phyloP scores from a whole-genome alignment of 805 yeast genomes.

The Candida loeiensis region DNA sequence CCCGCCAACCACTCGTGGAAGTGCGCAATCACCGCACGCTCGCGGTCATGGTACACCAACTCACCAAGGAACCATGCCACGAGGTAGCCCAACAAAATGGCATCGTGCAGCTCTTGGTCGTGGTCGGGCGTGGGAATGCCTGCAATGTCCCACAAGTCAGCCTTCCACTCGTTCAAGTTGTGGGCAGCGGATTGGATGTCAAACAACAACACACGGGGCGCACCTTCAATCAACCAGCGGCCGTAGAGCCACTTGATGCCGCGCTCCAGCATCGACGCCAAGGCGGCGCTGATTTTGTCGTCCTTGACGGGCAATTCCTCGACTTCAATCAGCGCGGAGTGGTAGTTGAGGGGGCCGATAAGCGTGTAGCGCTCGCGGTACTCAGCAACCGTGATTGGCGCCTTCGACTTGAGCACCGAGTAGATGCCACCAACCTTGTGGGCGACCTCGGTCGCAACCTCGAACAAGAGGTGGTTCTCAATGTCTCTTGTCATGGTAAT shows the following conservation, averaged over 20 bases:
- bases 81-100: slow-evolving; percentile 85
- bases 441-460: slow-evolving; percentile 96
- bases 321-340: slow-evolving; percentile 75
- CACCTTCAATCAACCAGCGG: slow-evolving; percentile 96
- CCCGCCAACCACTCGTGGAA: slow-evolving; percentile 99
- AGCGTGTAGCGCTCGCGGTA: slow-evolving; percentile 82
- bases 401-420: slow-evolving; percentile 93
- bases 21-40: slow-evolving; percentile 88
- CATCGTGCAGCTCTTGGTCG: slow-evolving; percentile 87
- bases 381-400: slow-evolving; percentile 93
- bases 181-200: slow-evolving; percentile 72
- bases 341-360: slow-evolving; percentile 79
- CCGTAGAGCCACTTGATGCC: slow-evolving; percentile 87
- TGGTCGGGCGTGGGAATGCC: slow-evolving; percentile 92
- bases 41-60: slow-evolving; percentile 75
- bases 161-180: slow-evolving; percentile 86
- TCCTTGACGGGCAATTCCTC: slow-evolving; percentile 64
- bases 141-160: slow-evolving; percentile 85
- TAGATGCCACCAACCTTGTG: slow-evolving; percentile 97
- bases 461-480: slow-evolving; percentile 81
- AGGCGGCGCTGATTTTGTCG: slow-evolving; percentile 53
- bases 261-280: slow-evolving; percentile 75
- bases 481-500: slow-evolving; percentile 72
- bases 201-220: slow-evolving; percentile 87
- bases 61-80: slow-evolving; percentile 98